A percentile compares a stretch with the other conserved stretches of the same genome.
These are phyloP conservation scores for Fusarium sp. DNA, from an alignment of 2,329 filamentous ascomycete genomes.

Conservation along the genomic window DNA sequence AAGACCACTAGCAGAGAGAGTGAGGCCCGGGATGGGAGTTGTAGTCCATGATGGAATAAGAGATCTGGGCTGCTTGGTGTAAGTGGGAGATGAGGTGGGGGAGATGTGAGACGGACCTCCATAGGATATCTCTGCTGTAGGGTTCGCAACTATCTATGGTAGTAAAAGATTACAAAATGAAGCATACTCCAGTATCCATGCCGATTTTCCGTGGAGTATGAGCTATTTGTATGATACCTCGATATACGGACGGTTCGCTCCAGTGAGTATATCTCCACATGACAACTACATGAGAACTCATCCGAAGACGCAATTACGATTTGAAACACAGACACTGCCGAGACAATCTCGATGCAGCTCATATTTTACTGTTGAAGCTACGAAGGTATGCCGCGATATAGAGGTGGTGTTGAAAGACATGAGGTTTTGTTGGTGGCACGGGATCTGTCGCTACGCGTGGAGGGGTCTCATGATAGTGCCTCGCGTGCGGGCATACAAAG, in stretches of 20 bases:
- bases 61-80: conserved; percentile 37
- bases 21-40: conserved; percentile 62
- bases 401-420: conserved; percentile 14
- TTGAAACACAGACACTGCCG: conserved; percentile 4
- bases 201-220: not conserved
- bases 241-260: not conserved
- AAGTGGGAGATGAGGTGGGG: conserved; percentile 5
- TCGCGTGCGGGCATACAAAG: conserved; percentile 13
- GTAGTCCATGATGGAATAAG: conserved; percentile 61
- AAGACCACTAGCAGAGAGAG: conserved; percentile 67
- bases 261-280: conserved; percentile 10
- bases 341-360: not conserved
- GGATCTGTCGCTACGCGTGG: conserved; percentile 21
- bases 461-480: conserved; percentile 27
- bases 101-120: conserved; percentile 27
- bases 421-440: conserved; percentile 31
- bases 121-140: not conserved
- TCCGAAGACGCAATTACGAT: not conserved
- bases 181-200: not conserved
- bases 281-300: conserved; percentile 26
- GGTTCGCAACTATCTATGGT: no score
- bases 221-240: not conserved
- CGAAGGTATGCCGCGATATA: not conserved
- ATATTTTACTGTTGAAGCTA: no score
- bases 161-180: not conserved